phyloP scores from a whole-genome alignment of 208 protist genomes.

The Wallacemonas collosoma region DNA sequence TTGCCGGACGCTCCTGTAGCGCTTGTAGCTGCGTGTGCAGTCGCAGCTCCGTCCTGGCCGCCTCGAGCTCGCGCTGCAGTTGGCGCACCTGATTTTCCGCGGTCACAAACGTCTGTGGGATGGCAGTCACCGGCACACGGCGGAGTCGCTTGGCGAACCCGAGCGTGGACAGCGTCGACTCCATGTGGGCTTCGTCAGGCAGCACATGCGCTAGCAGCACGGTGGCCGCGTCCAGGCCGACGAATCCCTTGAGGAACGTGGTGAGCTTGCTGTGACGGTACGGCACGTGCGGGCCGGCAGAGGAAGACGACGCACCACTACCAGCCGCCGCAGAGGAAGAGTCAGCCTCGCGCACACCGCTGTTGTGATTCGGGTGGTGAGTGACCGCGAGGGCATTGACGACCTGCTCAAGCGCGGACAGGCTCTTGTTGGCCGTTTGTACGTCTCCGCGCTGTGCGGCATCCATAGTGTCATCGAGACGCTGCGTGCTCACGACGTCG shows the following conservation, averaged over 20 bases:
- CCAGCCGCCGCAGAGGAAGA: too few species aligned
- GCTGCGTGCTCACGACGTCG: constrained; percentile 90
- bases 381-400: constrained; percentile 56
- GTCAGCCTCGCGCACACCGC: background rate
- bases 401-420: constrained; percentile 91
- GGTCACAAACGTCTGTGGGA: constrained; percentile 69
- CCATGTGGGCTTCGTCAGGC: constrained; percentile 45
- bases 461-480: constrained; percentile 30
- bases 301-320: constrained; percentile 22
- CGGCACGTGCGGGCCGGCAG: constrained; percentile 51
- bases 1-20: background rate
- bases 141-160: constrained; percentile 89
- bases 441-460: constrained; percentile 29
- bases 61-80: constrained; percentile 79
- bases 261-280: constrained; percentile 92
- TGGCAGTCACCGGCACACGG: constrained; percentile 74
- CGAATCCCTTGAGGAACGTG: constrained; percentile 86
- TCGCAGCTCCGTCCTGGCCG: constrained; percentile 88
- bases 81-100: constrained; percentile 63
- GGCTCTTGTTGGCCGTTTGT: constrained; percentile 72
- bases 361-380: constrained; percentile 34
- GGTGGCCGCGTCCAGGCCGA: constrained; percentile 82
- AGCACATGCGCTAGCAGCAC: constrained; percentile 89
- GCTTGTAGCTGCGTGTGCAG: constrained; percentile 88
- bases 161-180: constrained; percentile 86